Evolutionary conservation across 116 monocot species (phyloP), one percentile per base, ranked within the genome.

Genomic region (Posidonia oceanica): DNA sequence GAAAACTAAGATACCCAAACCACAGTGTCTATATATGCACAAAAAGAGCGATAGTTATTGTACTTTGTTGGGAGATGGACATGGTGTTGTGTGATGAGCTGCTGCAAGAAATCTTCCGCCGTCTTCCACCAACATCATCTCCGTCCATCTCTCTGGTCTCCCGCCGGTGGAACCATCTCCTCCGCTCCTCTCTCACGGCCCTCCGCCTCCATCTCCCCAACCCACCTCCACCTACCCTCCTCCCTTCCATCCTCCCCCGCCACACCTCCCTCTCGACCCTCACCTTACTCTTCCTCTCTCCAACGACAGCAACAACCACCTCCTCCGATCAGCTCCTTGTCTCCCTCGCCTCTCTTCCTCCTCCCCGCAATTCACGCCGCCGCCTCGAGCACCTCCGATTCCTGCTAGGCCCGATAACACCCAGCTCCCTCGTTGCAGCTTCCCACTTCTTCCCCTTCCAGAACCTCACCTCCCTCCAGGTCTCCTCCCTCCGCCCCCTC

Each of bases 11-110:
- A n/a, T n/a, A n/a, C n/a, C n/a, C n/a, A n/a, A 56, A 56, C 18
- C n/a, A 56, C 15, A 15, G 4, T 1, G 5, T 10, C 8, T 5
- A 14, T 56, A 14, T 55, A 6, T 57, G 16, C 3, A 16, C 57
- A 57, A 6, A 58, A 7, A 58, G 17, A 20, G 57, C 16, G 57
- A 57, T 14, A 20, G 57, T 29, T 29, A 0, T 29, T 29, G 29
- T 29, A 29, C 29, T 29, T 29, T 29, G 29, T 29, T 29, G 38
- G 36, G 61, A 21, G 39, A 87, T 91, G 91, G 91, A 91, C 23
- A 44, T 15, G 7, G 68, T 78, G 21, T 71, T 87, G 14, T 87
- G 87, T 81, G 91, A 87, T 56, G 91, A 85, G 72, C 75, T 91
- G 23, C 78, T 91, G 13, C 77, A 87, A 36, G 85, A 87, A 63